Evolutionary conservation across 202 grass and related monocot species (phyloP), one percentile per base, ranked within the genome.

Genomic region (Zoysia matrella): DNA sequence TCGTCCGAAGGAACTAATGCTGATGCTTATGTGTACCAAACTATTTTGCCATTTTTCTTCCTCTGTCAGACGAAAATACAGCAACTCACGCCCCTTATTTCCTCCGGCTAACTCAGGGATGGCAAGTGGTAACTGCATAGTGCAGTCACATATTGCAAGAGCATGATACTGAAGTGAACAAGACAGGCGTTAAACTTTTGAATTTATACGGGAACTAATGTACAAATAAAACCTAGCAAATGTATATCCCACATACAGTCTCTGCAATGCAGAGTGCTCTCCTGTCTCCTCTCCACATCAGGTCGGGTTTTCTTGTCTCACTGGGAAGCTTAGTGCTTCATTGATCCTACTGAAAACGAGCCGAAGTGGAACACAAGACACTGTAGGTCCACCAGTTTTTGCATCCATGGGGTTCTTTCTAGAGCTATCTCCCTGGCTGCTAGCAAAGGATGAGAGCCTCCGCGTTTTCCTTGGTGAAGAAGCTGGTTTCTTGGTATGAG

Each of bases 341-440:
- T 93, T 94, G 78, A 97, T 96, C 86, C 97, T 94, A 91, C 97
- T 99, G 83, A 99, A 99, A 85, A 97, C 97, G 39, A 97, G 87
- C 60, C 97, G 90, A 68, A 99, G 85, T 3, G 97, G 97, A 44
- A 97, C 90, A 47, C 93, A 99, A 0, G 93, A 87, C 1, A 97
- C 88, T 4, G 89, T 86, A 50, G 91, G 86, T 81, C 89, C 88
- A 22, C 71, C 73, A 58, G 91, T 83, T 76, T 89, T 91, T 53
- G 60, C 86, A 84, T 94, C 81, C 75, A 92, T 72, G 42, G 86
- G 30, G 48, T 86, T 94, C 72, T 84, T 92, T 64, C 84, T 85
- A 60, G 72, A 49, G 11, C 69, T 5, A 11, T 93, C 87, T 71
- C 77, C 91, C 45, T 51, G 73, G 79, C 89, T 92, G 73, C 89